Evolutionary conservation across 1,284 basidiomycete genomes (phyloP).

Genomic region (Puccinia novopanici): DNA sequence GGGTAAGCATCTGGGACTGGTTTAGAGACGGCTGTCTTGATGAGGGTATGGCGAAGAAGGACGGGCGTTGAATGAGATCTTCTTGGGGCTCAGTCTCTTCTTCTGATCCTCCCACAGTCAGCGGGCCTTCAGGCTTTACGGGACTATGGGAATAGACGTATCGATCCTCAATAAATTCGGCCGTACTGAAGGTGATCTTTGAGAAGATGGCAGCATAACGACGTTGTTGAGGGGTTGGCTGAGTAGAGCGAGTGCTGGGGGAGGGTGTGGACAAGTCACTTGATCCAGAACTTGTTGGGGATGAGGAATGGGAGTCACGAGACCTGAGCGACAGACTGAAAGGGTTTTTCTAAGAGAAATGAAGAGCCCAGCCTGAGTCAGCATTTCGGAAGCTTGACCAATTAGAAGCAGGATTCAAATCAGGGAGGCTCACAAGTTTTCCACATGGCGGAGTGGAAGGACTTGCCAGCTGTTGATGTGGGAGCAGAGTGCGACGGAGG

Average conservation of each 20-base stretch:
- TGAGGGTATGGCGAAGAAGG: conserved; percentile 19
- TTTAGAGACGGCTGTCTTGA: not conserved
- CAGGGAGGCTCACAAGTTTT: not conserved
- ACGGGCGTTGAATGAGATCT: not conserved
- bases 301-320: conserved; percentile 11
- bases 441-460: not conserved
- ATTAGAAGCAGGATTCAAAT: no score
- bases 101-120: not conserved
- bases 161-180: conserved; percentile 25
- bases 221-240: conserved; percentile 11
- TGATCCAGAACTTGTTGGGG: conserved; percentile 14
- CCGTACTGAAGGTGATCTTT: conserved; percentile 13
- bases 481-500: not conserved
- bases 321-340: not conserved
- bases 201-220: conserved; percentile 23
- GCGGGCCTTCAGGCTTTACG: not conserved
- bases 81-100: not conserved
- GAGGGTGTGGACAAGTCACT: conserved; percentile 10
- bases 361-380: not conserved
- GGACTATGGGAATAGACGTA: conserved; percentile 28
- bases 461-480: not conserved
- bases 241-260: not conserved
- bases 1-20: not conserved
- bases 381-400: not conserved
- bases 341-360: not conserved